Base-by-base conservation (phyloP, 371 early-diverging fungal species). In the Mucor mucedo region DNA sequence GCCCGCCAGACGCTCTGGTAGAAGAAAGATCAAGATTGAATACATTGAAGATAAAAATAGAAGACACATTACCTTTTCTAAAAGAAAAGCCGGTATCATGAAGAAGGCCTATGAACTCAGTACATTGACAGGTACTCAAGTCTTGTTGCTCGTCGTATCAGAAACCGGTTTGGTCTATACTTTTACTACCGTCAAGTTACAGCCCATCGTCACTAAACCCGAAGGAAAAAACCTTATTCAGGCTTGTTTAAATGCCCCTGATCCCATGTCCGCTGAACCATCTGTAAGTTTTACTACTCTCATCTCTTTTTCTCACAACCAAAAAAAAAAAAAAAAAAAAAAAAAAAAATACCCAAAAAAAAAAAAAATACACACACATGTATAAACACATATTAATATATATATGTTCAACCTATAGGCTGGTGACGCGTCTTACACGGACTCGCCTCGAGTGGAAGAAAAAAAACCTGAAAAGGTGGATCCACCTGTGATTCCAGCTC, bases 101-200 rank as follows among this genome's bases (percentile, higher is more conserved):
- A 99, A 98, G 78, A 99, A 95, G 91, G 99, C 99, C 13, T 97
- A 94, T 69, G 99, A 99, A 76, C 85, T 99, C 16, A 91, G 91
- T 72, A 94, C 97, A 1, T 82, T 99, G 68, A 99, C 99, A 9
- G 98, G 98, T 47, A 97, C 98, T 2, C 96, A 99, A 76, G 95
- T 99, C 41, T 84, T 99, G 55, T 81, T 99, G 52, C 75, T 99
- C 39, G 93, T 99, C 4, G 98, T 98, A n/a, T 95, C 97, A 4
- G 99, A 97, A 73, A 97, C 96, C 33, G 98, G 99, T 27, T 91
- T 97, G 60, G 99, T 99, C 8, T 99, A 98, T 77, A 98, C 99
- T 4, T 99, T 97, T 77, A 97, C 99, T 7, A 98, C 99, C 9
- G 92, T 94, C 41, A 98, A 97, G 75, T 83, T 99, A 33, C 96